These are phyloP conservation scores for Colletotrichum sp. DNA, from an alignment of 2,329 filamentous ascomycete genomes.

Conservation along the genomic window DNA sequence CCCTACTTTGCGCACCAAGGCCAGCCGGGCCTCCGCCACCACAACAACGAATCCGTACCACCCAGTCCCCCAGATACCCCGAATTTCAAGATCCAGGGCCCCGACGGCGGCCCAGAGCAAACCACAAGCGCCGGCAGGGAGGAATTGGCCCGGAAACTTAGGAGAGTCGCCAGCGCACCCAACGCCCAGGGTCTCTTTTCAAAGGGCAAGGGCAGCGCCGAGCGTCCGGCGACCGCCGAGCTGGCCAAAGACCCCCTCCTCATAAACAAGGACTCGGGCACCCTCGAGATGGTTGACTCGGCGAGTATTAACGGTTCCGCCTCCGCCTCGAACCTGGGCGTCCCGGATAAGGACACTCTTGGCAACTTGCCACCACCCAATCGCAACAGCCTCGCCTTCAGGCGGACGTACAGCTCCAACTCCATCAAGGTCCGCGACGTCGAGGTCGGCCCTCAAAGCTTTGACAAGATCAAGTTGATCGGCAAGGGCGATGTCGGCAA, in stretches of 20 bases:
- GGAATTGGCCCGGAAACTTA: conserved; percentile 89
- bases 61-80: conserved; percentile 93
- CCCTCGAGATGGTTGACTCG: conserved; percentile 51
- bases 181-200: conserved; percentile 93
- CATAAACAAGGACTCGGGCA: conserved; percentile 56
- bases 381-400: conserved; percentile 76
- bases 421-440: conserved; percentile 98
- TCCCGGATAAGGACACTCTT: conserved; percentile 56
- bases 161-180: conserved; percentile 93
- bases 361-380: conserved; percentile 70
- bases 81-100: conserved; percentile 73
- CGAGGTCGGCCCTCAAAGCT: conserved; percentile 92
- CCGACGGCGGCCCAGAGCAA: conserved; percentile 67
- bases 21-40: conserved; percentile 89
- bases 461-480: conserved; percentile 99
- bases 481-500: conserved; percentile 99
- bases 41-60: conserved; percentile 91
- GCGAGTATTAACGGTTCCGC: conserved; percentile 39
- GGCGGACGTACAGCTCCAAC: conserved; percentile 97
- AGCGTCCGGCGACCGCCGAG: conserved; percentile 84
- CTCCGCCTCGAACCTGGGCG: conserved; percentile 27
- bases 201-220: conserved; percentile 61
- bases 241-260: conserved; percentile 81
- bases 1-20: conserved; percentile 98
- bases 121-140: conserved; percentile 85